phyloP scores from a whole-genome alignment of 441 rosid species.

The Raphanus hybrid region DNA sequence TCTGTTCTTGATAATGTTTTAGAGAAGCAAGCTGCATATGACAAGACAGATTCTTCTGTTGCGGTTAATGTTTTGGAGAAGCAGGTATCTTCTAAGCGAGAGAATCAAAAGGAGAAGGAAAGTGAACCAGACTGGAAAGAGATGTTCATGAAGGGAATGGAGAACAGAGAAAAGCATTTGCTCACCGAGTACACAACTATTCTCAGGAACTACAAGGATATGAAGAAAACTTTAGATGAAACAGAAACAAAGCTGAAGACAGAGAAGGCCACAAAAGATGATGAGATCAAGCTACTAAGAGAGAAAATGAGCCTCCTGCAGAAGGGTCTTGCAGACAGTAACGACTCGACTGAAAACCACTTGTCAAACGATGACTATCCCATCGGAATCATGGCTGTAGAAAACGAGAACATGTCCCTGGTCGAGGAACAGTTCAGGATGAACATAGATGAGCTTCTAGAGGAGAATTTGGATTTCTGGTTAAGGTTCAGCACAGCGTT shows the following conservation, averaged over 20 bases:
- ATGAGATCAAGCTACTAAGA: constrained; percentile 64
- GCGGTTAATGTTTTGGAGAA: constrained; percentile 15
- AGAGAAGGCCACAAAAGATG: constrained; percentile 69
- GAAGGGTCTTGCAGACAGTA: constrained; percentile 45
- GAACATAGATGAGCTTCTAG: constrained; percentile 81
- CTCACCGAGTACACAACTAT: constrained; percentile 69
- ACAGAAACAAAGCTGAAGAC: constrained; percentile 43
- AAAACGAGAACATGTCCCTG: constrained; percentile 48
- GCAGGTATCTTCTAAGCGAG: constrained; percentile 18
- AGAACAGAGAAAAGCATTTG: constrained; percentile 66
- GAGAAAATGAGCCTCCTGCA: constrained; percentile 68
- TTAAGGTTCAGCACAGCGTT: constrained; percentile 84
- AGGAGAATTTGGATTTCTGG: constrained; percentile 98
- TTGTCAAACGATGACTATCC: constrained; percentile 46
- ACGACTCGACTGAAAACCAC: constrained; percentile 34
- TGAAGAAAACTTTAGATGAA: constrained; percentile 68
- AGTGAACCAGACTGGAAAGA: constrained; percentile 86
- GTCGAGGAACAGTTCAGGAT: constrained; percentile 76
- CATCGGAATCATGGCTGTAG: constrained; percentile 46
- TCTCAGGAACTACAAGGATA: constrained; percentile 79
- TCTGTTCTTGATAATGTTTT: not conserved
- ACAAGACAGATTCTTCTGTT: not conserved
- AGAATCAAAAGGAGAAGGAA: constrained; percentile 32
- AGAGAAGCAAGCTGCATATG: not conserved
- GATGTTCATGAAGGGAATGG: constrained; percentile 69